A percentile compares a stretch with the other conserved stretches of the same genome.
Conservation (phyloP, 352 stramenopile genomes). For the Aphanomyces cochlioides region DNA sequence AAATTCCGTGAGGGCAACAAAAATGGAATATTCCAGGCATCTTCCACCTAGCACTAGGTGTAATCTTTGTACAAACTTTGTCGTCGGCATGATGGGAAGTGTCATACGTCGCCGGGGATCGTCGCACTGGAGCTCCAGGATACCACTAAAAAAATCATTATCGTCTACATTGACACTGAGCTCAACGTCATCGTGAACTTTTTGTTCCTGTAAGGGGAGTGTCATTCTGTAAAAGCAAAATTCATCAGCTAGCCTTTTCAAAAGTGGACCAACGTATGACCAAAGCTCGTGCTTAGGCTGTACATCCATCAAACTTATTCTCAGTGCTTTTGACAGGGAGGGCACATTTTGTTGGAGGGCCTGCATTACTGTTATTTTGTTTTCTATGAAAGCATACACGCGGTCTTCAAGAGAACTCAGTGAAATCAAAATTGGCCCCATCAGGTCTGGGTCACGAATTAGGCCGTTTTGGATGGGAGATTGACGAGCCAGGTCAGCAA, state of each 20-base stretch:
- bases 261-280: neutral
- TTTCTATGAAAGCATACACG: neutral
- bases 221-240: neutral
- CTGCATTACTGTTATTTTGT: neutral
- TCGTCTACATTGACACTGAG: neutral
- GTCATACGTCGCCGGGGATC: neutral
- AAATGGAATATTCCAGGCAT: neutral
- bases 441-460: neutral
- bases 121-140: neutral
- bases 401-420: neutral
- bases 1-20: constrained; percentile 1
- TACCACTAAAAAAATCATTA: constrained; percentile 1
- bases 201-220: neutral
- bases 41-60: neutral
- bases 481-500: neutral
- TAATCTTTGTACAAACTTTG: constrained; percentile 7
- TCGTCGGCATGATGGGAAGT: neutral
- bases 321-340: neutral
- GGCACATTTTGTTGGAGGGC: neutral
- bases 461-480: neutral
- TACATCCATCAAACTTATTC: neutral
- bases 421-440: neutral
- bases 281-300: neutral
- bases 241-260: neutral
- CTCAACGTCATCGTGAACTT: neutral